Evolutionary conservation across 768 basidiomycete species (phyloP).

Genomic region (Lentinula sp.): DNA sequence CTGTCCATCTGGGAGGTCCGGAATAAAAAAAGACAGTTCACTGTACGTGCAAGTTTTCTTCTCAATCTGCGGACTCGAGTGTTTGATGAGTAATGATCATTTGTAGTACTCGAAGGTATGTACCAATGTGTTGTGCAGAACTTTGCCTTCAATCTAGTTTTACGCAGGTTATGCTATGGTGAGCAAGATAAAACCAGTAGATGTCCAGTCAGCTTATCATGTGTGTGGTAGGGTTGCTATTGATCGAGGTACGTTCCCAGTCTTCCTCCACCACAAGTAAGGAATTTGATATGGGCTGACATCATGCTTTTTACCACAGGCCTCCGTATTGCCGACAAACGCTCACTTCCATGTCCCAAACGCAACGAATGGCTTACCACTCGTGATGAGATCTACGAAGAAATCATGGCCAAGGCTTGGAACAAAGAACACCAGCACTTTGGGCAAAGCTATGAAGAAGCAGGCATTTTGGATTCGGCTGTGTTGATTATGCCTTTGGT

Average conservation of each 20-base stretch:
- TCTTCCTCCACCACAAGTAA: not conserved
- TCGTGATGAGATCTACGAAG: slow-evolving; percentile 85
- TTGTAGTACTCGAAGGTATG: slow-evolving; percentile 73
- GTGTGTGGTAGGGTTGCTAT: slow-evolving; percentile 73
- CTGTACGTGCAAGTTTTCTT: slow-evolving; percentile 38
- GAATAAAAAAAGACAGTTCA: slow-evolving; percentile 78
- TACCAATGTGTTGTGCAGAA: not conserved
- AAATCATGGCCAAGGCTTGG: slow-evolving; percentile 89
- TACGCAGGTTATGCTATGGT: slow-evolving; percentile 85
- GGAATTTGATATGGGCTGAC: not conserved
- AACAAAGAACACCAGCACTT: slow-evolving; percentile 65
- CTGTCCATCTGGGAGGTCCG: slow-evolving; percentile 95
- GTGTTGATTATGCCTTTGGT: slow-evolving; percentile 90
- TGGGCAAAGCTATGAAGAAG: slow-evolving; percentile 89
- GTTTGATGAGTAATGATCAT: not conserved
- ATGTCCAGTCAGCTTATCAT: not conserved
- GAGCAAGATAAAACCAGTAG: no score
- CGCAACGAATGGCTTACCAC: slow-evolving; percentile 66
- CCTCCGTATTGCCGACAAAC: slow-evolving; percentile 89
- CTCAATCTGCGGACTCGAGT: not conserved
- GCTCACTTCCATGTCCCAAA: slow-evolving; percentile 81
- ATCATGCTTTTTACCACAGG: slow-evolving; percentile 27
- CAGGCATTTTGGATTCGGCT: slow-evolving; percentile 75
- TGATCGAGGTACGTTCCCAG: slow-evolving; percentile 58
- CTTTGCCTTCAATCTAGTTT: not conserved